Base-by-base conservation (phyloP, 495 filamentous ascomycete species). In the Opeltia flavorubescens region DNA sequence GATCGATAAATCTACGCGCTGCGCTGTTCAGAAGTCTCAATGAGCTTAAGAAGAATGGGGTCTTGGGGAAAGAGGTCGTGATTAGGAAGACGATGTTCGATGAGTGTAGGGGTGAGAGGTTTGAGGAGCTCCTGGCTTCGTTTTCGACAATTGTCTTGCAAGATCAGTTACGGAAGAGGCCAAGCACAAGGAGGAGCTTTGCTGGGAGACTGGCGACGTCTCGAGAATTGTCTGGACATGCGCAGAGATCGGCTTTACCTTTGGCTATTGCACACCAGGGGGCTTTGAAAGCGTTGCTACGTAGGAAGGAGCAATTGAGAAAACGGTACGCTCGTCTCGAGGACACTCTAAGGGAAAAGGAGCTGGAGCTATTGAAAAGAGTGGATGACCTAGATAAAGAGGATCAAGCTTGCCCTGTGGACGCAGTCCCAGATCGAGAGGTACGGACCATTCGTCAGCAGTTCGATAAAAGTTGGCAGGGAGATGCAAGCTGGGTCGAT, bases 21-120 rank as follows among this genome's bases (percentile, higher is more conserved):
- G 87, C 86, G 20, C 66, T 94, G n/a, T 86, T 85, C 51, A 72
- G 84, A 51, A 72, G 71, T 39, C 69, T 95, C 30, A 80, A 83
- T 47, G 80, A 87, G 26, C 67, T 84, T 42, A 94, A 93, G 71
- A 93, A 87, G 63, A 84, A 78, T 71, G 86, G 85, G 8, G 71
- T 84, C 1, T 66, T 94, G 17, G 83, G 84, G 8, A 74, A 81
- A 42, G 86, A 93, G 58, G 72, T 72, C 0, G 75, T 86, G 4
- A 64, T 94, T 31, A 77, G 88, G 34, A 94, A 89, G 64, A 86
- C 83, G 0, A 89, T 93, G 84, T 66, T 95, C 47, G 88, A 95
- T 59, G 86, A 95, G 51, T 95, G 88, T 65, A 84, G 80, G 52
- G 85, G 84, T 26, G 84, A 86, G 48, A 75, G 84, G 50, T 72